Evolutionary conservation across 2,329 filamentous ascomycete species (phyloP), one percentile per base, ranked within the genome.

Genomic region (Claviceps sorghi): DNA sequence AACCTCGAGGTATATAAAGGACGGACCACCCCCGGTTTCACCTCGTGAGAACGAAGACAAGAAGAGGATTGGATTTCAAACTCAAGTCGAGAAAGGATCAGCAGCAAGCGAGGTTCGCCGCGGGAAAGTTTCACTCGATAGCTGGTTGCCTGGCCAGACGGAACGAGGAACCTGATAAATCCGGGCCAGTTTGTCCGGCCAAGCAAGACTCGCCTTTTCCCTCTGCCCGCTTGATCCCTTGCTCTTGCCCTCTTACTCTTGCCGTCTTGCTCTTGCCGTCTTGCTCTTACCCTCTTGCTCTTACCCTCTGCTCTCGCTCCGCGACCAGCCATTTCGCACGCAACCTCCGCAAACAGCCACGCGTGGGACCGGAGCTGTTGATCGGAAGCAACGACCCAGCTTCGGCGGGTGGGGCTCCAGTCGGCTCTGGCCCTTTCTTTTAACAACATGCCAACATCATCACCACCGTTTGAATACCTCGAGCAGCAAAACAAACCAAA

Each of bases 91-190:
- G 11, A 36, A 36, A 38, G 17, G 36, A 15, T 38, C 34, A 36
- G 21, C 21, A n/a, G 10, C n/a, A 48, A n/a, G 30, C 21, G 46
- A 40, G 26, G 26, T 26, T 26, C 26, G 26, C 3, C 26, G 26
- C 26, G 26, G 26, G 5, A 26, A 26, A 26, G 26, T 26, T 15
- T 41, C 38, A 48, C 48, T 36, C 51, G 45, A 44, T 19, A 29
- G 26, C 51, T 46, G 40, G 49, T 52, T 53, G 54, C 48, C 53
- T 45, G 54, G 45, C 42, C 51, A 51, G 52, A 43, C 52, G 45
- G 44, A 52, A 45, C 52, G 52, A 45, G 42, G 47, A 49, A 53
- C 52, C 52, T 48, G 36, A 38, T 38, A 41, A 52, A 48, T 36
- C 51, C 51, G 45, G 45, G 19, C 21, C 36, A 34, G 41, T n/a